Evolutionary conservation across 2,329 filamentous ascomycete genomes (phyloP), one percentile per base, ranked within the genome.

Genomic region (Pseudovirgaria hyperparasitica): DNA sequence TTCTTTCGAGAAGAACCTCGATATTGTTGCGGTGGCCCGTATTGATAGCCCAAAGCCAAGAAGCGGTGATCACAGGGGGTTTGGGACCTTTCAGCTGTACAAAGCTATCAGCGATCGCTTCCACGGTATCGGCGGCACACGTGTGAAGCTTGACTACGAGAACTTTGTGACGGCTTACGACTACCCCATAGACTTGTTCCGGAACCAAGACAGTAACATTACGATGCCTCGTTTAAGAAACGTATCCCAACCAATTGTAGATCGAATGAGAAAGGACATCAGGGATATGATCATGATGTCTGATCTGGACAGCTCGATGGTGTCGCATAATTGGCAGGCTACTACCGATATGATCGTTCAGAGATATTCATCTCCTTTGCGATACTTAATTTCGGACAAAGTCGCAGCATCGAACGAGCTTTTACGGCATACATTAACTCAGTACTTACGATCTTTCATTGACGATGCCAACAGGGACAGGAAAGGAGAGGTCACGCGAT

Each of bases 311-410:
- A n/a, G n/a, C n/a, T n/a, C n/a, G n/a, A n/a, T n/a, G n/a, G n/a
- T n/a, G n/a, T n/a, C n/a, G n/a, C 32, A 33, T 27, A 56, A 81
- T 39, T 85, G 80, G 80, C 79, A 84, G 43, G 62, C 55, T 0
- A 56, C 78, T 1, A 62, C 65, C 0, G 80, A 86, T 39, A 63
- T 78, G 59, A 56, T 85, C 4, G 59, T 81, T 4, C 46, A 58
- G 4, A 65, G 78, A 2, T 82, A 77, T 39, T 63, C 65, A 4
- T 55, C 65, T 17, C 58, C 71, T 14, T 50, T 85, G 16, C 48
- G 52, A 22, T 42, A 49, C 27, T 36, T 59, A 5, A 18, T 9
- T 23, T 25, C 12, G 31, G 36, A 16, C 32, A 32, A 14, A 20
- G 30, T 16, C 6, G 19, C 23, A 7, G 29, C 26, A 21, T 50